Conservation (phyloP, 1,284 basidiomycete species). For the Apiotrichum akiyoshidainum region DNA sequence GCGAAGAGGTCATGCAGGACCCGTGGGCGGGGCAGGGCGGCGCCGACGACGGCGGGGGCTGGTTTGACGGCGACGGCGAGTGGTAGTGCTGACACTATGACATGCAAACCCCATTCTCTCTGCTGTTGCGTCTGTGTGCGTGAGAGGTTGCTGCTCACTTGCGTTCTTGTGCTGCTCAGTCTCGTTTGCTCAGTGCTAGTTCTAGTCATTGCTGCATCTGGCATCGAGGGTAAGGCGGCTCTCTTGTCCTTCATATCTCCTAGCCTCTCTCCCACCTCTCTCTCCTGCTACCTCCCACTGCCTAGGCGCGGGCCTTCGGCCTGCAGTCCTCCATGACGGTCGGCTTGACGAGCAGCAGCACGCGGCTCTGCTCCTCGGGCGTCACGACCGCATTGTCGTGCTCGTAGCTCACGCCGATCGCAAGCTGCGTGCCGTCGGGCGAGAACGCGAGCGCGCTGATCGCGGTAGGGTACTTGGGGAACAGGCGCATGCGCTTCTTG, state of each 20-base stretch:
- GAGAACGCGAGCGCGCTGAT: slow-evolving; percentile 76
- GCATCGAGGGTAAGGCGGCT: not conserved
- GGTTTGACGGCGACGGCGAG: slow-evolving; percentile 30
- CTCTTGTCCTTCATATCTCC: too few species aligned
- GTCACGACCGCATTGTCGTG: slow-evolving; percentile 67
- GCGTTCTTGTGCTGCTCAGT: too few species aligned
- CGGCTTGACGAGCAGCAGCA: slow-evolving; percentile 47
- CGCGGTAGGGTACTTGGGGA: slow-evolving; percentile 70
- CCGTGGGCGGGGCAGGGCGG: slow-evolving; percentile 16
- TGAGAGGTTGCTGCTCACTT: too few species aligned
- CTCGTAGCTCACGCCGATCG: slow-evolving; percentile 80
- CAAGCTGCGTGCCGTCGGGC: slow-evolving; percentile 73
- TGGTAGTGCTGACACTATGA: not conserved
- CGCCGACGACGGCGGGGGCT: slow-evolving; percentile 12
- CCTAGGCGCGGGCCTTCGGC: slow-evolving; percentile 24
- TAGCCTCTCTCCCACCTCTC: not conserved
- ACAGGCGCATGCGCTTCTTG: slow-evolving; percentile 90
- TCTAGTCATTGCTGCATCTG: not conserved
- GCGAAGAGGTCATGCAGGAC: slow-evolving; percentile 24
- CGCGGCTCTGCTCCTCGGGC: slow-evolving; percentile 38
- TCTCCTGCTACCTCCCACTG: not conserved
- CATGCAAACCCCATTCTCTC: too few species aligned
- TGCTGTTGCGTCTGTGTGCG: too few species aligned
- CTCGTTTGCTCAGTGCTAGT: too few species aligned
- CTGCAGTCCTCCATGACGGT: slow-evolving; percentile 52